These are phyloP conservation scores for Durotheca rogersii DNA, from an alignment of 495 filamentous ascomycete genomes.

Conservation along the genomic window DNA sequence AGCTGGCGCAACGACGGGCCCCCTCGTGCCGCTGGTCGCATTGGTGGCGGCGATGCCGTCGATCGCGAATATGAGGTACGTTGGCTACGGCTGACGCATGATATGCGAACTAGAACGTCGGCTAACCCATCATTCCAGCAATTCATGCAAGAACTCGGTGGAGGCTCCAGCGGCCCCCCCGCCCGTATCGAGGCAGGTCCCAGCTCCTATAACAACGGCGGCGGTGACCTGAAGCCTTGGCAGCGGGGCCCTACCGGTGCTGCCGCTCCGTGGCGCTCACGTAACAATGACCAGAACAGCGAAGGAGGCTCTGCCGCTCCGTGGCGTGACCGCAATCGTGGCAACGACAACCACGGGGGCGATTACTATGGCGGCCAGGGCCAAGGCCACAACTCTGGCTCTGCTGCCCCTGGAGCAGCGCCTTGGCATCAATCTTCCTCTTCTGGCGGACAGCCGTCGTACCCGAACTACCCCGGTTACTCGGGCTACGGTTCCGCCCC, in stretches of 20 bases:
- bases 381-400: conserved; percentile 37
- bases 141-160: conserved; percentile 96
- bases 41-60: conserved; percentile 78
- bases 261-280: conserved; percentile 72
- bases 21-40: conserved; percentile 56
- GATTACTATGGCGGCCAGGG: conserved; percentile 56
- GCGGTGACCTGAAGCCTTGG: conserved; percentile 75
- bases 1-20: conserved; percentile 83
- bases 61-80: conserved; percentile 93
- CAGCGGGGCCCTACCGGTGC: conserved; percentile 85
- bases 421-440: conserved; percentile 68
- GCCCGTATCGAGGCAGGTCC: conserved; percentile 88
- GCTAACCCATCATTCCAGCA: conserved; percentile 54
- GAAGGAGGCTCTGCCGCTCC: conserved; percentile 48
- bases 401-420: conserved; percentile 56
- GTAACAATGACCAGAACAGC: conserved; percentile 45
- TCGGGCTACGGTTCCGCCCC: conserved; percentile 62
- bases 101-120: conserved; percentile 38
- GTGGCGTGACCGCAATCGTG: conserved; percentile 52
- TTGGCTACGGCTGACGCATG: conserved; percentile 4
- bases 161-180: conserved; percentile 66
- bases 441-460: conserved; percentile 54
- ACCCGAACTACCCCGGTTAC: conserved; percentile 58
- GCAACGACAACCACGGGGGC: conserved; percentile 40
- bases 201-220: conserved; percentile 51